These are phyloP conservation scores for Ustilago hordei DNA, from an alignment of 1,284 basidiomycete species.

Conservation along the genomic window DNA sequence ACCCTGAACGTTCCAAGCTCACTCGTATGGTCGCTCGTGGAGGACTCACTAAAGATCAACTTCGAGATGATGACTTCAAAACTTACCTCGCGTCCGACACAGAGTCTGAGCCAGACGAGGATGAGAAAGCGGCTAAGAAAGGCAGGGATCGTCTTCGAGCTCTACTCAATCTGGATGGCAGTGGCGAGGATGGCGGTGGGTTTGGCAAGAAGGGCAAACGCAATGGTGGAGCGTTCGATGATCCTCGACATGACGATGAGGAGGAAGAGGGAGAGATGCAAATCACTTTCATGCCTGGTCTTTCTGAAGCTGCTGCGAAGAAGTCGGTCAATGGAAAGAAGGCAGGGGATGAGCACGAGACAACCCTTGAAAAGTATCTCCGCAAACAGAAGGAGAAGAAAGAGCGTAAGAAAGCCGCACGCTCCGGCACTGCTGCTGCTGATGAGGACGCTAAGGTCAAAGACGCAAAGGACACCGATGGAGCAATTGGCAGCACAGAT, in stretches of 20 bases:
- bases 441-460: slow-evolving; percentile 25
- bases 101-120: slow-evolving; percentile 55
- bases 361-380: slow-evolving; percentile 67
- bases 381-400: slow-evolving; percentile 68
- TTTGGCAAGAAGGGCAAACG: slow-evolving; percentile 39
- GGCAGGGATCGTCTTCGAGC: slow-evolving; percentile 57
- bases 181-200: slow-evolving; percentile 26
- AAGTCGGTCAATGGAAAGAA: slow-evolving; percentile 43
- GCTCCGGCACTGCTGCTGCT: slow-evolving; percentile 10
- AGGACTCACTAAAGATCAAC: slow-evolving; percentile 50
- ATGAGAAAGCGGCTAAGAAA: slow-evolving; percentile 28
- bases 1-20: slow-evolving; percentile 84
- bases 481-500: slow-evolving; percentile 22
- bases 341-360: slow-evolving; percentile 57
- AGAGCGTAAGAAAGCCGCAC: slow-evolving; percentile 55
- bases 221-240: slow-evolving; percentile 54
- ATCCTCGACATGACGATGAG: slow-evolving; percentile 48
- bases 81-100: slow-evolving; percentile 67
- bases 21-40: slow-evolving; percentile 69
- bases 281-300: slow-evolving; percentile 67
- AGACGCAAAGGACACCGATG: slow-evolving; percentile 16
- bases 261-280: slow-evolving; percentile 57
- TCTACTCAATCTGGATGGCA: slow-evolving; percentile 54
- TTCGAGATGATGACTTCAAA: slow-evolving; percentile 66
- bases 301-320: slow-evolving; percentile 57